phyloP scores from a whole-genome alignment of 75 land plant genomes.

The Selaginella moellendorffii region DNA sequence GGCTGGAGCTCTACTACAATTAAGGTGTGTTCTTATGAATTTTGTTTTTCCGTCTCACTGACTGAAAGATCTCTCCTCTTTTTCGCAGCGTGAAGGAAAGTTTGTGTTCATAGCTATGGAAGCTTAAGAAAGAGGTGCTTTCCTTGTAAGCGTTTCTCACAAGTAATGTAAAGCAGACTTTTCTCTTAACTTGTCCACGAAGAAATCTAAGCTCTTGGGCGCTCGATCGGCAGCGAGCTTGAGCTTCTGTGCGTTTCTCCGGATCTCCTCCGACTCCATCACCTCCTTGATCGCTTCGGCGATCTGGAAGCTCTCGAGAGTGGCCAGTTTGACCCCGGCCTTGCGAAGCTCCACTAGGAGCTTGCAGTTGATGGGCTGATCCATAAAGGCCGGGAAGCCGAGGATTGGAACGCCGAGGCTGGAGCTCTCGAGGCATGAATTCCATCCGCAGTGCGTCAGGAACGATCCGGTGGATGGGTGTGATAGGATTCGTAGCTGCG shows the following conservation, averaged over 20 bases:
- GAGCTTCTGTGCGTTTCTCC: neutral
- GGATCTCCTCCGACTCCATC: neutral
- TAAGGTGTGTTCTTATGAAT: constrained; percentile 6
- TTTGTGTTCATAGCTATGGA: neutral
- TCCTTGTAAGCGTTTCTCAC: neutral
- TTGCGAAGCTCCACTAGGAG: constrained; percentile 6
- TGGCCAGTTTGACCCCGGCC: neutral
- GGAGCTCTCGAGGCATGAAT: neutral
- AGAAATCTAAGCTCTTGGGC: neutral
- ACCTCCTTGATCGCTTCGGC: neutral
- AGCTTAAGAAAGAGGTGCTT: neutral
- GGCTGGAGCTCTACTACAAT: constrained; percentile 83
- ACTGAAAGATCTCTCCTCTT: neutral
- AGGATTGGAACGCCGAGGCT: constrained; percentile 2
- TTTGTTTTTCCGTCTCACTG: neutral
- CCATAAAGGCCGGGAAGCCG: constrained; percentile 1
- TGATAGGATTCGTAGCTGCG: neutral
- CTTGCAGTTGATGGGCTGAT: constrained; percentile 5
- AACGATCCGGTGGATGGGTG: neutral
- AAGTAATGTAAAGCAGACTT: neutral
- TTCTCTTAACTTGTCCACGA: neutral
- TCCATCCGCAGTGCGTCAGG: constrained; percentile 8
- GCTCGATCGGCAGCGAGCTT: no score
- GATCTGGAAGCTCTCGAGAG: neutral
- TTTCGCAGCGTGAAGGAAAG: neutral